Conservation (phyloP, 148 eudicot genomes). For the Polygonum aviculare region DNA sequence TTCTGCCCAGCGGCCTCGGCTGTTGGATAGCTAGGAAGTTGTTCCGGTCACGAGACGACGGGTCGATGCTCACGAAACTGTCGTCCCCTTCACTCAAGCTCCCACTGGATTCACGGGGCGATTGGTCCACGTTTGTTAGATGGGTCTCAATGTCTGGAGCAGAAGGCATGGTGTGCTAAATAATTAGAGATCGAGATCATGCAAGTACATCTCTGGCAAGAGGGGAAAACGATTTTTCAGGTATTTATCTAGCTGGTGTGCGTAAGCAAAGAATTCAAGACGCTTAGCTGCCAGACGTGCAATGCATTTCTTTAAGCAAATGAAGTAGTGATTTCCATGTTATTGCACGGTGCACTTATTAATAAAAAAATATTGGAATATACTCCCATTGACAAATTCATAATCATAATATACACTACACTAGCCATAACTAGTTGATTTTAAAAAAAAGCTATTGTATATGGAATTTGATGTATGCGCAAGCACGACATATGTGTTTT, state of each 20-base stretch:
- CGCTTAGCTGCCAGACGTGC: background rate
- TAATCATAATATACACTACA: too few species aligned
- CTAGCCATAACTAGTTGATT: too few species aligned
- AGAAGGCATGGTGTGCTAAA: background rate
- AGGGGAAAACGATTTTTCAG: background rate
- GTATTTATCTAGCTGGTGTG: background rate
- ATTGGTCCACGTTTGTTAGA: background rate
- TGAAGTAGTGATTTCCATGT: background rate
- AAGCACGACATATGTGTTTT: too few species aligned
- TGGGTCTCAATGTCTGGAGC: background rate
- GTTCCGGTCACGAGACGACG: slow-evolving; percentile 6
- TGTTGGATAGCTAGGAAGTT: slow-evolving; percentile 26
- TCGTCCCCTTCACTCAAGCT: slow-evolving; percentile 21
- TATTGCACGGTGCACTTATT: background rate
- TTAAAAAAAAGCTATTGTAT: too few species aligned
- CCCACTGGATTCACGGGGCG: slow-evolving; percentile 21
- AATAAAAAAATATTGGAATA: too few species aligned
- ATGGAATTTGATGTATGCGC: too few species aligned
- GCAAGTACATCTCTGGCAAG: background rate
- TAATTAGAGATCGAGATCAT: background rate
- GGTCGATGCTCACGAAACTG: slow-evolving; percentile 25
- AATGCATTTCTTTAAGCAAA: background rate
- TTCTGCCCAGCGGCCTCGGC: slow-evolving; percentile 13
- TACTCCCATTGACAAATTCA: too few species aligned
- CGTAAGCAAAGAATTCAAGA: background rate